Evolutionary conservation across 139 green algal genomes (phyloP).

Genomic region (Ettlia oleoabundans): DNA sequence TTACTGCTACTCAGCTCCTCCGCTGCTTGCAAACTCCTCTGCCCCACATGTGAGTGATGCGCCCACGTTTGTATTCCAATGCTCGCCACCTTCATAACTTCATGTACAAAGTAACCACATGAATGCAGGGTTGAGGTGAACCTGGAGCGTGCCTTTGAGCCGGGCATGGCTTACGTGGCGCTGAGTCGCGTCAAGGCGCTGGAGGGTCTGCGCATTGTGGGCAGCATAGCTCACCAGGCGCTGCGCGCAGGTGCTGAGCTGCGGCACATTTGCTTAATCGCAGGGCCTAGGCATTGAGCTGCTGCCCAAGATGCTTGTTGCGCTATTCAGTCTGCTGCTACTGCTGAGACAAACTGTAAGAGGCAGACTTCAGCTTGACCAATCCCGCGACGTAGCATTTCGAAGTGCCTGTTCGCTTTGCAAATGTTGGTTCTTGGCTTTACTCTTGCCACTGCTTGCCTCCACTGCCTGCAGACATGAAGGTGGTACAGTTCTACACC

Average conservation of each 20-base stretch:
- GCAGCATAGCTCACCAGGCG: constrained; percentile 37
- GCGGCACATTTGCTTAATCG: no score
- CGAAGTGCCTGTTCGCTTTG: background rate
- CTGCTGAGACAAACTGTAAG: no score
- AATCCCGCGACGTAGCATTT: no score
- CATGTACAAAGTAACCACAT: background rate
- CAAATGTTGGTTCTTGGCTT: no score
- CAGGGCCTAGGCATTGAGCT: background rate
- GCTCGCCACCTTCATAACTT: no score
- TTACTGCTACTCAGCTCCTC: background rate
- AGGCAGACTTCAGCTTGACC: no score
- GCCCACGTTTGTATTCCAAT: background rate
- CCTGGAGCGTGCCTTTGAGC: constrained; percentile 65
- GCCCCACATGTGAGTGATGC: background rate
- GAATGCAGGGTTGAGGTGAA: constrained; percentile 43
- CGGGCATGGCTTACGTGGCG: constrained; percentile 80
- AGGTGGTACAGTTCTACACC: constrained; percentile 47
- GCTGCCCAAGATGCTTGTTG: background rate
- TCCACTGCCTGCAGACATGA: constrained; percentile 10
- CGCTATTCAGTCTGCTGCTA: no score
- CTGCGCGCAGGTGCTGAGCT: constrained; percentile 44
- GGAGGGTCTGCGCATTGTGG: constrained; percentile 53
- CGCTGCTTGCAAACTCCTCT: background rate
- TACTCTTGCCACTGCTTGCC: background rate
- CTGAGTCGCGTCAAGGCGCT: constrained; percentile 59